Evolutionary conservation across 768 basidiomycete genomes (phyloP).

Genomic region (Pulveroboletus ravenelii): DNA sequence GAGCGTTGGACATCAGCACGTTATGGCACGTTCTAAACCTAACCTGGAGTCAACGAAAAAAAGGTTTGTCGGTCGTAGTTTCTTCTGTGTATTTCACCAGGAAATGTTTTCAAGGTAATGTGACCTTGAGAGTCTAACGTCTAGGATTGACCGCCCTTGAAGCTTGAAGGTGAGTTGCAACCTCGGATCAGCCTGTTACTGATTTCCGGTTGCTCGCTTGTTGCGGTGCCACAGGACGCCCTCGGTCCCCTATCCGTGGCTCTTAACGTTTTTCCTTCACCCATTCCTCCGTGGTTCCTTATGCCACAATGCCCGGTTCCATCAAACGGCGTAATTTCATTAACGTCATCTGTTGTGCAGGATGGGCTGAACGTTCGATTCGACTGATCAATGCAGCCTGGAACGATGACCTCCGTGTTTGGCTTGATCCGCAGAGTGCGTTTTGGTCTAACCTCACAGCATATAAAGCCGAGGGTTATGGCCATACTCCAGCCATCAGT

Average conservation of each 20-base stretch:
- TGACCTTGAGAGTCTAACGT: neutral
- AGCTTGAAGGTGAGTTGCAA: neutral
- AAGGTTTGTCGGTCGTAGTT: neutral
- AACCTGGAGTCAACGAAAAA: neutral
- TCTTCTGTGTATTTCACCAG: neutral
- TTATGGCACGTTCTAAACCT: neutral
- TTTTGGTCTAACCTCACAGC: neutral
- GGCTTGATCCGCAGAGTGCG: neutral
- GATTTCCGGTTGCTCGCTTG: neutral
- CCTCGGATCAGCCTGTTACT: neutral
- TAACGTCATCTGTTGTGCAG: conserved; percentile 7
- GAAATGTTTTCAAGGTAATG: neutral
- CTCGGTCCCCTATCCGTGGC: conserved; percentile 5
- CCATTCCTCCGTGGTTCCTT: neutral
- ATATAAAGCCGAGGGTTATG: neutral
- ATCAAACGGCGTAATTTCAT: neutral
- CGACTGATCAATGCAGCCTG: too few species aligned
- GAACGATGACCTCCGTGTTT: neutral
- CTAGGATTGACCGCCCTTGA: neutral
- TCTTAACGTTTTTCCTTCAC: neutral
- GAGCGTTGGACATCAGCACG: neutral
- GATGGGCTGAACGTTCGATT: conserved; percentile 17
- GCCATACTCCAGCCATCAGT: neutral
- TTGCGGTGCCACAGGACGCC: conserved; percentile 2
- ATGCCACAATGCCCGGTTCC: neutral